Percentiles rank a stretch among this genome's conserved stretches.
These are phyloP conservation scores for Tetrapisispora namnaoensis DNA, from an alignment of 805 yeast species.

Conservation along the genomic window DNA sequence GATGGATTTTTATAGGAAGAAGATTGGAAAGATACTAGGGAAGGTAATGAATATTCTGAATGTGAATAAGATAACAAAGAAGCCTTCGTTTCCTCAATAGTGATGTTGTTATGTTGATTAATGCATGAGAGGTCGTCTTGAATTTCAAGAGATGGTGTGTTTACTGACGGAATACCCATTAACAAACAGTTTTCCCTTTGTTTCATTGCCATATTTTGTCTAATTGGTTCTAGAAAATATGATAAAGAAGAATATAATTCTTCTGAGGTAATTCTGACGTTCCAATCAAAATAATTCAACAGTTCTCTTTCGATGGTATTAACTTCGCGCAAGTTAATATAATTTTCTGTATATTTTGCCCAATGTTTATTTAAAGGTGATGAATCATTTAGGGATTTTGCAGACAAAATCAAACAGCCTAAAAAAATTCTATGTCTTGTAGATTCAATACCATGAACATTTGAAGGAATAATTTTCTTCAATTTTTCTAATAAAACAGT, in stretches of 20 bases:
- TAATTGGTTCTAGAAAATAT: constrained; percentile 71
- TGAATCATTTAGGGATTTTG: constrained; percentile 85
- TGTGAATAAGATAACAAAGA: constrained; percentile 22
- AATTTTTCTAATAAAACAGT: constrained; percentile 73
- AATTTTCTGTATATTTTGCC: constrained; percentile 84
- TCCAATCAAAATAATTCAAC: constrained; percentile 76
- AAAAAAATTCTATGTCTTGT: constrained; percentile 87
- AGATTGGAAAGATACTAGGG: constrained; percentile 26
- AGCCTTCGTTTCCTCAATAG: background rate
- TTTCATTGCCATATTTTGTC: constrained; percentile 26
- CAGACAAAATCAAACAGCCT: constrained; percentile 79
- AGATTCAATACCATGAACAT: constrained; percentile 85
- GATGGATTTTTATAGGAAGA: constrained; percentile 4
- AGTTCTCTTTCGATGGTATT: constrained; percentile 86
- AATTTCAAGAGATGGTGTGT: background rate
- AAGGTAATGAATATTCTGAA: constrained; percentile 31
- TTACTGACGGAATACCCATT: constrained; percentile 12
- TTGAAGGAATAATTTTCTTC: constrained; percentile 68
- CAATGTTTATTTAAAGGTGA: constrained; percentile 93
- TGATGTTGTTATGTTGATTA: background rate
- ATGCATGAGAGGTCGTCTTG: background rate
- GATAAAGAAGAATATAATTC: constrained; percentile 61
- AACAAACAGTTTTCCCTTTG: constrained; percentile 16
- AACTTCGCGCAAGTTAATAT: constrained; percentile 65
- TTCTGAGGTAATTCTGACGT: constrained; percentile 54